These are phyloP conservation scores for Dothiorella sarmentorum DNA, from an alignment of 2,329 filamentous ascomycete species.

Conservation along the genomic window DNA sequence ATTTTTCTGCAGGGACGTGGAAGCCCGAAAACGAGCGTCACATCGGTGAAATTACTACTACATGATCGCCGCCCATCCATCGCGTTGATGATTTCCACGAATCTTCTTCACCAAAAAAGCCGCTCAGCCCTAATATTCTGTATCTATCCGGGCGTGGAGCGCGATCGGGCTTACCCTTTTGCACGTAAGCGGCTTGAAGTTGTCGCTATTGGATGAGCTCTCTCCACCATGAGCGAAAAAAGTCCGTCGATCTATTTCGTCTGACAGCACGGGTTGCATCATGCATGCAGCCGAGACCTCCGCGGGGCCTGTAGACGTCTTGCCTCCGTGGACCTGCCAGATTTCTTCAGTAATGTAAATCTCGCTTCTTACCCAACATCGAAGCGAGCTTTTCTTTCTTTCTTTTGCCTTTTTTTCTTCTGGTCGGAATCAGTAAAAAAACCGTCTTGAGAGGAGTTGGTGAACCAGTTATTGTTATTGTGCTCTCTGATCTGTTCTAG, in stretches of 20 bases:
- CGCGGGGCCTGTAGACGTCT: neutral
- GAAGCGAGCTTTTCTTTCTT: neutral
- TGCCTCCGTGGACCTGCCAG: neutral
- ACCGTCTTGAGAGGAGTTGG: neutral
- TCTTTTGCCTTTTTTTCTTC: too few species aligned
- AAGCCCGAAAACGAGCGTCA: constrained; percentile 70
- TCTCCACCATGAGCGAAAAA: too few species aligned
- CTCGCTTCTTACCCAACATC: neutral
- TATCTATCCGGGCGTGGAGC: constrained; percentile 10
- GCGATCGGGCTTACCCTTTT: neutral
- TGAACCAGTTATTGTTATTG: neutral
- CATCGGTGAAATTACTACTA: constrained; percentile 55
- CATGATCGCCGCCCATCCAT: neutral
- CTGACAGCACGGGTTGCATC: neutral
- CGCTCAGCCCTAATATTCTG: constrained; percentile 10
- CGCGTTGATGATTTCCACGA: constrained; percentile 17
- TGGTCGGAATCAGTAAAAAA: neutral
- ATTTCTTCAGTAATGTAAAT: neutral
- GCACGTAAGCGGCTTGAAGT: neutral
- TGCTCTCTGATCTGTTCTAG: constrained; percentile 8
- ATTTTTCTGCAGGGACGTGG: constrained; percentile 59
- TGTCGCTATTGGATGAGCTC: neutral
- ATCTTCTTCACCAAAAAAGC: constrained; percentile 15
- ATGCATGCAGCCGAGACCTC: neutral
- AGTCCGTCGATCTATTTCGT: neutral